Percentiles rank a stretch among this genome's conserved stretches.
phyloP scores from a whole-genome alignment of 345 rosid species.

The Populus pruinosa region DNA sequence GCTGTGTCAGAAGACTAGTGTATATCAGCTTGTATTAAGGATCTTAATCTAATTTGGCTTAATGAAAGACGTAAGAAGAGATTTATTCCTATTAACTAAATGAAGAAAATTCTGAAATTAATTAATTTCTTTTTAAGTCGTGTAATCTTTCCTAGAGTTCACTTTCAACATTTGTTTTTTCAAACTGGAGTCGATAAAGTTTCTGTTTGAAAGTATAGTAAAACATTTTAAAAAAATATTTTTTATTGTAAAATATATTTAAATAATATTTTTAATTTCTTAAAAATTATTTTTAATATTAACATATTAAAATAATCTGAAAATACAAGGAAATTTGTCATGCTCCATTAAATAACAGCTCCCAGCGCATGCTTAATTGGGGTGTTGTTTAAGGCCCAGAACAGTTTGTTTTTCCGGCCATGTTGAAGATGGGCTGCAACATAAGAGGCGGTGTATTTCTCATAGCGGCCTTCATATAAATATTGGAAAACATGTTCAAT shows the following conservation, averaged over 20 bases:
- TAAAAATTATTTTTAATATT: too few relatives aligned
- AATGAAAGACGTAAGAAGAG: background rate
- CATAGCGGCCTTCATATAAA: background rate
- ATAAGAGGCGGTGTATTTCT: background rate
- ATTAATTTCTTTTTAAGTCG: too few relatives aligned
- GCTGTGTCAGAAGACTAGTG: too few relatives aligned
- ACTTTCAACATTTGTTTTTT: too few relatives aligned
- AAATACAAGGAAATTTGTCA: background rate
- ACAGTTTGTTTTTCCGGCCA: background rate
- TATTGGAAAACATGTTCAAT: background rate
- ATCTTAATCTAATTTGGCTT: background rate
- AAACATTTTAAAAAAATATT: rapidly evolving
- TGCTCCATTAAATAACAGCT: background rate
- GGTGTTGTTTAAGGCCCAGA: background rate
- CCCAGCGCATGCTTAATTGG: background rate
- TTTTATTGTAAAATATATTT: too few relatives aligned
- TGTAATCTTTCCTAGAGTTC: background rate
- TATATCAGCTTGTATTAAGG: too few relatives aligned
- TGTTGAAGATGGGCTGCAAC: background rate
- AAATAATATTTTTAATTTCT: too few relatives aligned
- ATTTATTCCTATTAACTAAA: background rate
- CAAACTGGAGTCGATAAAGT: background rate
- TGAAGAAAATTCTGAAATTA: too few relatives aligned
- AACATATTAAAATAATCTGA: rapidly evolving
- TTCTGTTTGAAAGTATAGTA: rapidly evolving